These are phyloP conservation scores for Talaromyces islandicus DNA, from an alignment of 2,329 filamentous ascomycete genomes.

Conservation along the genomic window DNA sequence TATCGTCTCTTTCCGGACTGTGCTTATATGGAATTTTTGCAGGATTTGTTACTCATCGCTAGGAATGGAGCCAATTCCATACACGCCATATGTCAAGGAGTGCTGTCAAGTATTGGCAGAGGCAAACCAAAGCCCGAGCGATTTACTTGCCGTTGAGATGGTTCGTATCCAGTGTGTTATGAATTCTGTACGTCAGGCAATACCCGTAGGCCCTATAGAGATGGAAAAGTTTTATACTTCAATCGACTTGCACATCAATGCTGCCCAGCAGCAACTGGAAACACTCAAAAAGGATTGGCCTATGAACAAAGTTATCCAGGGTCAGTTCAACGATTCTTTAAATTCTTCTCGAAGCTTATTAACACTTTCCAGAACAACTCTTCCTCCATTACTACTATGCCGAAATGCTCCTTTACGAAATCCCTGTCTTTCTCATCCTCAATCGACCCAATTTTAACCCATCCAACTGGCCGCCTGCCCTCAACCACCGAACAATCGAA, in stretches of 20 bases:
- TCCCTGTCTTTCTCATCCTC: slow-evolving; percentile 1
- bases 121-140: not conserved
- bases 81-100: slow-evolving; percentile 7
- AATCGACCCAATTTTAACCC: not conserved
- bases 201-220: not conserved
- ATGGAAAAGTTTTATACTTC: not conserved
- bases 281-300: not conserved
- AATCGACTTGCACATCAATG: not conserved
- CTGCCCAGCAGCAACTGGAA: not conserved
- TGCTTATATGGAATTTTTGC: not conserved
- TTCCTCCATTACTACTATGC: slow-evolving; percentile 2
- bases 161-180: slow-evolving; percentile 1
- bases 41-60: not conserved
- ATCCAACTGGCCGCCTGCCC: not conserved
- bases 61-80: not conserved
- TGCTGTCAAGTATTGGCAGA: slow-evolving; percentile 3
- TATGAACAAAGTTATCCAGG: not conserved
- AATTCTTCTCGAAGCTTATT: not conserved
- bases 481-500: not conserved
- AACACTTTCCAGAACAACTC: not conserved
- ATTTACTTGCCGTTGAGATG: slow-evolving; percentile 1
- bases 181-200: not conserved
- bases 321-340: not conserved
- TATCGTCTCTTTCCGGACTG: not conserved
- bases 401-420: slow-evolving; percentile 5